Evolutionary conservation across 2,329 filamentous ascomycete genomes (phyloP).

Genomic region (Colletotrichum phormii): DNA sequence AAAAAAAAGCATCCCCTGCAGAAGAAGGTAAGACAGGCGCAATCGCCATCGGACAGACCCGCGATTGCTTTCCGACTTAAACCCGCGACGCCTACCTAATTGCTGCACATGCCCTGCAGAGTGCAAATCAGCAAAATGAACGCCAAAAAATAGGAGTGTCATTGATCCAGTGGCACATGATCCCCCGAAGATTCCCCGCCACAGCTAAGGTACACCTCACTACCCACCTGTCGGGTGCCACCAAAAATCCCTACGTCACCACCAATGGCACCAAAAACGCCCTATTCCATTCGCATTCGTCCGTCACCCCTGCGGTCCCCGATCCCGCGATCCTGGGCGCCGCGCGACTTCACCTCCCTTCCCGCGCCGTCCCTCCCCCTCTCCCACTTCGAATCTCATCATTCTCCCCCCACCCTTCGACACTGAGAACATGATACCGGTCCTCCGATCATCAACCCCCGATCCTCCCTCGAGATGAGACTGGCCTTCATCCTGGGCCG

Average conservation of each 20-base stretch:
- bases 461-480: constrained; percentile 56
- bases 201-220: background rate
- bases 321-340: constrained; percentile 23
- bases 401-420: background rate
- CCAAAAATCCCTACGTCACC: constrained; percentile 44
- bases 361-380: background rate
- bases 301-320: background rate
- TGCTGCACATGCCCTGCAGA: background rate
- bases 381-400: too few relatives aligned
- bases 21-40: background rate
- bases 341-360: background rate
- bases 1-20: background rate
- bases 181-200: constrained; percentile 41
- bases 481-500: constrained; percentile 56
- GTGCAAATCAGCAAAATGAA: background rate
- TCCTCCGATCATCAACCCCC: constrained; percentile 13
- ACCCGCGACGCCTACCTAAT: background rate
- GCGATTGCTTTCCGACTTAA: constrained; percentile 13
- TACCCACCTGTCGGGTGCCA: background rate
- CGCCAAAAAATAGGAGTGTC: background rate
- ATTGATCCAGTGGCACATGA: constrained; percentile 20
- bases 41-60: constrained; percentile 26
- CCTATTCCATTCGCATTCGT: constrained; percentile 1
- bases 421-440: constrained; percentile 38
- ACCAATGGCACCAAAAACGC: constrained; percentile 2